A percentile compares a stretch with the other conserved stretches of the same genome.
Conservation (phyloP, 2,329 filamentous ascomycete species). For the Thielaviopsis ethacetica region DNA sequence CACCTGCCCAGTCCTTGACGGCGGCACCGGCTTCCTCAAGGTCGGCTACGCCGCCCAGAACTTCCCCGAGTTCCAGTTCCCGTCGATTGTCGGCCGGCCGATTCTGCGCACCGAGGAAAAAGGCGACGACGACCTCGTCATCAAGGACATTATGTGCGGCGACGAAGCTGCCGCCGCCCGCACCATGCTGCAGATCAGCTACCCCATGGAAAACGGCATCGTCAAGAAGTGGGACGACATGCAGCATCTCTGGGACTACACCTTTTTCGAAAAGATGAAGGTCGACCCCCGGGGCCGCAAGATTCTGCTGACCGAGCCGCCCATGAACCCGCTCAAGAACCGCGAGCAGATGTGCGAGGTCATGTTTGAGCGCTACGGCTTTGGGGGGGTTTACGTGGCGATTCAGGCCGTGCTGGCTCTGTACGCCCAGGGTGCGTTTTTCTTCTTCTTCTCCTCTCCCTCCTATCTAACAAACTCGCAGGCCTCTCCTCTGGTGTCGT, state of each 20-base stretch:
- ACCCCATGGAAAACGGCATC: slow-evolving; percentile 99
- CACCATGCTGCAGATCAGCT: slow-evolving; percentile 96
- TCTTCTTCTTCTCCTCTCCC: not conserved
- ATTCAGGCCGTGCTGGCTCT: slow-evolving; percentile 93
- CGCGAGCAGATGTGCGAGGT: slow-evolving; percentile 96
- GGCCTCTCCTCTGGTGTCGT: slow-evolving; percentile 88
- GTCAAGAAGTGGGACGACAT: slow-evolving; percentile 99
- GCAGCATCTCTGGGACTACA: slow-evolving; percentile 99
- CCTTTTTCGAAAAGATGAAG: slow-evolving; percentile 93
- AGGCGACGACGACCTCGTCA: slow-evolving; percentile 44
- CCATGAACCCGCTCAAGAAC: slow-evolving; percentile 95
- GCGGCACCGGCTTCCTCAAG: slow-evolving; percentile 98
- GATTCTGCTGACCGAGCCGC: slow-evolving; percentile 92
- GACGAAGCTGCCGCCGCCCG: slow-evolving; percentile 92
- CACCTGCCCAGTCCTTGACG: slow-evolving; percentile 67
- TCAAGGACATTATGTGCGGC: slow-evolving; percentile 99
- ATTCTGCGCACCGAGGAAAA: slow-evolving; percentile 93
- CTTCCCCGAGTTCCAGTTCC: slow-evolving; percentile 97
- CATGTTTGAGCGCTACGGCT: slow-evolving; percentile 96
- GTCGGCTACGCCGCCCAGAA: slow-evolving; percentile 98
- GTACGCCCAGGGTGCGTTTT: slow-evolving; percentile 70
- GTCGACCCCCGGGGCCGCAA: slow-evolving; percentile 83
- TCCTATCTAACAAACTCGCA: slow-evolving; percentile 18
- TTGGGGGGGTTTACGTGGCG: slow-evolving; percentile 93
- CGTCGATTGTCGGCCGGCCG: slow-evolving; percentile 92